Evolutionary conservation across 805 yeast species (phyloP).

Genomic region (Candida schatavii): DNA sequence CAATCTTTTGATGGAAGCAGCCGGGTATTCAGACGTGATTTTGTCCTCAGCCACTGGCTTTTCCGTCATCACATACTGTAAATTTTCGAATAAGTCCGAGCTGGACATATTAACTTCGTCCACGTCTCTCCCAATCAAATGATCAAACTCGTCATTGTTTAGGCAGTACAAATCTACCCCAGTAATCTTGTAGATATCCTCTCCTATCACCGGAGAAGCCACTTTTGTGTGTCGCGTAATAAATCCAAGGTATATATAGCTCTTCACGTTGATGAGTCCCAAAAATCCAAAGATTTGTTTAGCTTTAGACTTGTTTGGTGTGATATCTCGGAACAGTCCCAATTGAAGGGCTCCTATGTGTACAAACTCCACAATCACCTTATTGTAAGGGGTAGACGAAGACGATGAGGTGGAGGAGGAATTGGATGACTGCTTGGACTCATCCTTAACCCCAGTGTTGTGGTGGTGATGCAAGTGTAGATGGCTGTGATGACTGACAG

Average conservation of each 20-base stretch:
- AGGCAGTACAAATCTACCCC: slow-evolving; percentile 66
- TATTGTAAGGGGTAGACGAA: slow-evolving; percentile 10
- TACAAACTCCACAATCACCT: slow-evolving; percentile 53
- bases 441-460: slow-evolving; percentile 9
- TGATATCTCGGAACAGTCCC: slow-evolving; percentile 42
- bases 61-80: slow-evolving; percentile 13
- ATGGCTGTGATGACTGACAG: slow-evolving; percentile 13
- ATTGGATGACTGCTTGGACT: slow-evolving; percentile 5
- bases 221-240: slow-evolving; percentile 53
- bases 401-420: slow-evolving; percentile 7
- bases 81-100: slow-evolving; percentile 10
- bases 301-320: slow-evolving; percentile 23
- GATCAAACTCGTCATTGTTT: slow-evolving; percentile 54
- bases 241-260: slow-evolving; percentile 54
- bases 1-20: slow-evolving; percentile 43
- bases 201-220: slow-evolving; percentile 58
- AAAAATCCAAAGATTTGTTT: slow-evolving; percentile 51
- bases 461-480: slow-evolving; percentile 16
- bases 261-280: slow-evolving; percentile 58
- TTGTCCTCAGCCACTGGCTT: slow-evolving; percentile 14
- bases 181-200: slow-evolving; percentile 51
- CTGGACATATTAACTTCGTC: slow-evolving; percentile 13
- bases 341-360: slow-evolving; percentile 37
- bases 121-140: slow-evolving; percentile 17
- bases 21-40: slow-evolving; percentile 30